Evolutionary conservation across 2,329 filamentous ascomycete genomes (phyloP).

Genomic region (Talaromyces sp.): DNA sequence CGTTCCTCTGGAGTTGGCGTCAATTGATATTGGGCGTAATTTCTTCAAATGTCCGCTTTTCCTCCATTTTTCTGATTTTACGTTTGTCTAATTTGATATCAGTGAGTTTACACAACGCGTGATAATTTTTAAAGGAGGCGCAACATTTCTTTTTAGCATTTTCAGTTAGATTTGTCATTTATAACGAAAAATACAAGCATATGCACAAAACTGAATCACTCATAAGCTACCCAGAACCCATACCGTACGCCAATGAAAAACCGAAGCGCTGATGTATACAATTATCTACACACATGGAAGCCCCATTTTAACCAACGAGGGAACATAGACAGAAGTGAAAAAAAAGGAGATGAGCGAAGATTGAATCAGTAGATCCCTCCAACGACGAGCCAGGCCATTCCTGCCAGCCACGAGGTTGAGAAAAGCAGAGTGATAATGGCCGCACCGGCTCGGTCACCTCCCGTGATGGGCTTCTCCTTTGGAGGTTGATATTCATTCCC

Average conservation of each 20-base stretch:
- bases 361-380: conserved; percentile 8
- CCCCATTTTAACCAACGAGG: neutral
- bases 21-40: too few species aligned
- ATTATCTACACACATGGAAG: neutral
- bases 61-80: too few species aligned
- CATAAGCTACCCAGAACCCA: neutral
- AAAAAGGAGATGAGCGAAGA: neutral
- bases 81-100: too few species aligned
- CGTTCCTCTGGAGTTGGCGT: too few species aligned
- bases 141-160: too few species aligned
- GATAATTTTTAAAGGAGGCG: too few species aligned
- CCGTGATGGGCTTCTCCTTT: conserved; percentile 2
- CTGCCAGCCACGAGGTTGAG: conserved; percentile 10
- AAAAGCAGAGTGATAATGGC: conserved; percentile 15
- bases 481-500: conserved; percentile 5
- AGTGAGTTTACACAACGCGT: too few species aligned
- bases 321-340: neutral
- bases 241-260: neutral
- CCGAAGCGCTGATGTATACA: neutral
- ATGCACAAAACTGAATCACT: neutral
- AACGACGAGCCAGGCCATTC: conserved; percentile 13
- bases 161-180: neutral
- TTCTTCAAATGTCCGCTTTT: too few species aligned
- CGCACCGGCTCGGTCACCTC: conserved; percentile 11
- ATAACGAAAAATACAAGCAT: neutral